phyloP scores from a whole-genome alignment of 345 rosid species.

The Eucalyptus grandis region DNA sequence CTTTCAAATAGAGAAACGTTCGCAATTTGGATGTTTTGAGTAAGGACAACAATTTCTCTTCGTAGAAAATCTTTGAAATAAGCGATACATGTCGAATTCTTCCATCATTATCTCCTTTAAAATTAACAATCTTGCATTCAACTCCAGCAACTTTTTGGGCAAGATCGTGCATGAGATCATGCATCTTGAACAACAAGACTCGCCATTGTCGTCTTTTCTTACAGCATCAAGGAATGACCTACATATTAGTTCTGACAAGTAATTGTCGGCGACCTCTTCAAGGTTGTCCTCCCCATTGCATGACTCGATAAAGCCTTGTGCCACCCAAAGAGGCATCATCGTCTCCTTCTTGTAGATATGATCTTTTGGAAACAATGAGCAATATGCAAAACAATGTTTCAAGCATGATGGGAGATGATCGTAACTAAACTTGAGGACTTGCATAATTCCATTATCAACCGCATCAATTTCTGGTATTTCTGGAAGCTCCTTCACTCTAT shows the following conservation, averaged over 20 bases:
- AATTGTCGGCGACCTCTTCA: background rate
- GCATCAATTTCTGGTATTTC: background rate
- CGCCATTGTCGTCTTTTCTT: rapidly evolving
- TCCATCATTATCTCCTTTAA: background rate
- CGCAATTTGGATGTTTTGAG: background rate
- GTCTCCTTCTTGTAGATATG: background rate
- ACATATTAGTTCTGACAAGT: background rate
- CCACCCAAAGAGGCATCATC: background rate
- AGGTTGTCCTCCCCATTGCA: background rate
- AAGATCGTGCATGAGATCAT: background rate
- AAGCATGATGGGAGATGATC: background rate
- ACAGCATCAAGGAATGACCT: background rate
- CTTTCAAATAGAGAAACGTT: background rate
- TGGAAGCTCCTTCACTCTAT: background rate
- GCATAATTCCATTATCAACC: background rate
- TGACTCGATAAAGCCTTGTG: background rate
- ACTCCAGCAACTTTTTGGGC: background rate
- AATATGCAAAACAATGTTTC: background rate
- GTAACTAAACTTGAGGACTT: background rate
- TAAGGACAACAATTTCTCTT: background rate
- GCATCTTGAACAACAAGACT: background rate
- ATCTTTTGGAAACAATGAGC: background rate
- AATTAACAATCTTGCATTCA: background rate
- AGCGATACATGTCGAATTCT: background rate
- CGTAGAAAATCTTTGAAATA: rapidly evolving